A percentile compares a stretch with the other conserved stretches of the same genome.
Conservation (phyloP, 208 protist species). For the Herpetomonas samuelpessoai region DNA sequence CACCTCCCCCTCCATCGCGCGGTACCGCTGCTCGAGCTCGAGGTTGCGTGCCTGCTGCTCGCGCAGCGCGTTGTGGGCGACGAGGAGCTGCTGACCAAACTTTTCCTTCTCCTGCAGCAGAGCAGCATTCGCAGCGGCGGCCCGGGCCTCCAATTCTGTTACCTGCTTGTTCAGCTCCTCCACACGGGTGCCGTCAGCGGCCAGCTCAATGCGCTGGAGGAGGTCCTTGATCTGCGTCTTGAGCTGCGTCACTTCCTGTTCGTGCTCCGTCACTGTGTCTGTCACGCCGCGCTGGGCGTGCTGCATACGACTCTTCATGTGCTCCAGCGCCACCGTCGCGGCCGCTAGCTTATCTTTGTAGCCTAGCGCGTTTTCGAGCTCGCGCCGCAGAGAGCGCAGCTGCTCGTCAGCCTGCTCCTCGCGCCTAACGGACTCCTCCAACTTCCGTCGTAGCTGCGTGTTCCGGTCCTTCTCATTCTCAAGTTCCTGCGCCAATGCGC, state of each 20-base stretch:
- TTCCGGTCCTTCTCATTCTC: slow-evolving; percentile 25
- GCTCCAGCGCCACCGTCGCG: slow-evolving; percentile 40
- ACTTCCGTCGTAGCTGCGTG: slow-evolving; percentile 35
- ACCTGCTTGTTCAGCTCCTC: slow-evolving; percentile 54
- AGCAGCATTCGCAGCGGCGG: slow-evolving; percentile 34
- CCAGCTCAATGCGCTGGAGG: slow-evolving; percentile 53
- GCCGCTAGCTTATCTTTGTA: slow-evolving; percentile 53
- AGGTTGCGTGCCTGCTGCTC: slow-evolving; percentile 69
- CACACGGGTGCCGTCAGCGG: slow-evolving; percentile 30
- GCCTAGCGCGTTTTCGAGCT: slow-evolving; percentile 30
- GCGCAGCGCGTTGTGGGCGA: slow-evolving; percentile 67
- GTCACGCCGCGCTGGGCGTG: slow-evolving; percentile 31
- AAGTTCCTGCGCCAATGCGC: slow-evolving; percentile 40
- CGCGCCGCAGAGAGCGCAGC: slow-evolving; percentile 33
- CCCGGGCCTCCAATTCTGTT: slow-evolving; percentile 60
- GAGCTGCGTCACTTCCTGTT: slow-evolving; percentile 68
- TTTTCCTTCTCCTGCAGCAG: slow-evolving; percentile 63
- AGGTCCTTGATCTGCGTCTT: slow-evolving; percentile 65
- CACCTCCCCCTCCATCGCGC: slow-evolving; percentile 51
- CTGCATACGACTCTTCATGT: slow-evolving; percentile 56
- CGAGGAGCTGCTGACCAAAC: slow-evolving; percentile 53
- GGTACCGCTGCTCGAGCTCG: slow-evolving; percentile 72
- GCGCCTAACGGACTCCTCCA: slow-evolving; percentile 23
- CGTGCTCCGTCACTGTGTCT: slow-evolving; percentile 59
- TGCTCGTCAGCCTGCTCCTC: slow-evolving; percentile 45